Percentiles rank a stretch among this genome's conserved stretches.
These are phyloP conservation scores for Xerocomus brunneocitrinus DNA, from an alignment of 768 basidiomycete species.

Conservation along the genomic window DNA sequence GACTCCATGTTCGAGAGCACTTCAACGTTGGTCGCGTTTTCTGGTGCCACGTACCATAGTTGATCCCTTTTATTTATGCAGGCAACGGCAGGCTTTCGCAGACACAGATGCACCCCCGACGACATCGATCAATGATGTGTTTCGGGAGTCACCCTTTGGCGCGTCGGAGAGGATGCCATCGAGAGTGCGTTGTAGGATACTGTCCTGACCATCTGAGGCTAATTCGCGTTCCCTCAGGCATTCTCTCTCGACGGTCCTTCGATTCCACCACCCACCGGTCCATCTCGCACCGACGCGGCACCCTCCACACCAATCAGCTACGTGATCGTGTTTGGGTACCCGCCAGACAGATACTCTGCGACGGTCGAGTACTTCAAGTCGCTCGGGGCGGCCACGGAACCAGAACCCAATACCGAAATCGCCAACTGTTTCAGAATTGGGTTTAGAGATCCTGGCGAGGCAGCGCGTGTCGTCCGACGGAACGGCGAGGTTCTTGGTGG, in stretches of 20 bases:
- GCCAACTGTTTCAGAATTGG: slow-evolving; percentile 81
- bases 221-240: slow-evolving; percentile 2
- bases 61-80: slow-evolving; percentile 19
- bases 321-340: slow-evolving; percentile 87
- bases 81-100: slow-evolving; percentile 57
- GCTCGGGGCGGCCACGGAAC: slow-evolving; percentile 65
- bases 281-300: slow-evolving; percentile 23
- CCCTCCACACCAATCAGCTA: slow-evolving; percentile 46
- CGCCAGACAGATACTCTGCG: slow-evolving; percentile 67
- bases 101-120: slow-evolving; percentile 83
- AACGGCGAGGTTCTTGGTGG: slow-evolving; percentile 77
- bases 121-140: slow-evolving; percentile 70
- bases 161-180: slow-evolving; percentile 22
- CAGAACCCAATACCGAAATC: slow-evolving; percentile 64
- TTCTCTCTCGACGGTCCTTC: slow-evolving; percentile 22
- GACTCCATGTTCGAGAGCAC: slow-evolving; percentile 82
- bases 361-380: slow-evolving; percentile 73
- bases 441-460: slow-evolving; percentile 66
- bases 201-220: neutral
- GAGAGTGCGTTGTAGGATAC: slow-evolving; percentile 14
- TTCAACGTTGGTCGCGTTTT: slow-evolving; percentile 18
- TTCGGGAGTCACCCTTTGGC: slow-evolving; percentile 44
- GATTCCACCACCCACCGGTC: slow-evolving; percentile 11
- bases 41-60: neutral
- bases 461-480: slow-evolving; percentile 72